phyloP scores from a whole-genome alignment of 1,139 yeast species.

The Scheffersomyces cryptocercus region DNA sequence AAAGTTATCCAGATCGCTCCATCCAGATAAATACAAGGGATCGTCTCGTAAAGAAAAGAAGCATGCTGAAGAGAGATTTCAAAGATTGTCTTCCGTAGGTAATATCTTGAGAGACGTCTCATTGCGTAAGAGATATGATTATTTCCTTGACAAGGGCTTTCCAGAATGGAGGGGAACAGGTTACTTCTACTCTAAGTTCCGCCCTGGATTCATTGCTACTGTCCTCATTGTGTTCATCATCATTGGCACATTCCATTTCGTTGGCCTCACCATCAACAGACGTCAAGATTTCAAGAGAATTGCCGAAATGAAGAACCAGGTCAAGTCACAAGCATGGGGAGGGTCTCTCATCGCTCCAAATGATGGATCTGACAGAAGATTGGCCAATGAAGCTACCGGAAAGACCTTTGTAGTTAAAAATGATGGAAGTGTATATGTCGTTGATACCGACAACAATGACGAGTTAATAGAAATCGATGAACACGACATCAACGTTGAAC shows the following conservation, averaged over 20 bases:
- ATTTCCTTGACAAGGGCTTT: conserved; percentile 79
- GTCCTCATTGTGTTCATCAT: conserved; percentile 49
- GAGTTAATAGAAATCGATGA: conserved; percentile 37
- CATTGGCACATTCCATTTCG: conserved; percentile 59
- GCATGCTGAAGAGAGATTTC: conserved; percentile 60
- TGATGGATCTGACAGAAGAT: conserved; percentile 47
- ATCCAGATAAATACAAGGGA: conserved; percentile 74
- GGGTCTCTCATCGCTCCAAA: conserved; percentile 49
- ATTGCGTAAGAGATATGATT: conserved; percentile 77
- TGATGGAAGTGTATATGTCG: conserved; percentile 66
- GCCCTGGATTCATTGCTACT: conserved; percentile 61
- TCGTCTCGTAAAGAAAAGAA: conserved; percentile 42
- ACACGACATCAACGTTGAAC: conserved; percentile 35
- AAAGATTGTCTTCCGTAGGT: conserved; percentile 73
- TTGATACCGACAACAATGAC: conserved; percentile 53
- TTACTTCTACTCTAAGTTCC: conserved; percentile 54
- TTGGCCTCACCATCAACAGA: conserved; percentile 54
- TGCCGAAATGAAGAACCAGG: conserved; percentile 47
- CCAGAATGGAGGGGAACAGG: conserved; percentile 71
- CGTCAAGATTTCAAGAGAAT: conserved; percentile 65
- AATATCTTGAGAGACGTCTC: conserved; percentile 65
- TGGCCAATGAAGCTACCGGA: conserved; percentile 42
- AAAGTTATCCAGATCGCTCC: conserved; percentile 66
- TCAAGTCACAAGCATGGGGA: conserved; percentile 63
- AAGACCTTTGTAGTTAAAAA: conserved; percentile 64